Percentiles rank a stretch among this genome's conserved stretches.
Conservation (phyloP, 495 filamentous ascomycete genomes). For the Neurospora terricola region DNA sequence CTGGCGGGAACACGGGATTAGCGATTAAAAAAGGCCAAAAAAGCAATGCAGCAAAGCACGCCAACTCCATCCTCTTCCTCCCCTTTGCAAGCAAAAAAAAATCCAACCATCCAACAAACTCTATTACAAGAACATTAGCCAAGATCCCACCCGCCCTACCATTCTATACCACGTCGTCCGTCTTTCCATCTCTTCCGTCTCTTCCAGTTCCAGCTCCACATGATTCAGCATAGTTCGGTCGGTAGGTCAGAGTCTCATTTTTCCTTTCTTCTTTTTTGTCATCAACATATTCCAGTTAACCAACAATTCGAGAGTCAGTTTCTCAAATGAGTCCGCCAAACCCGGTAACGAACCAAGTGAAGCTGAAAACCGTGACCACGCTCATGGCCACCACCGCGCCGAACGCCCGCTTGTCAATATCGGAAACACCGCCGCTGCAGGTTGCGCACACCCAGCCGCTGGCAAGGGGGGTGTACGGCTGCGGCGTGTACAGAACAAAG, state of each 20-base stretch:
- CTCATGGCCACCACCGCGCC: slow-evolving; percentile 68
- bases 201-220: not conserved
- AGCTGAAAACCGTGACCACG: slow-evolving; percentile 64
- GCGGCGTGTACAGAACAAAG: slow-evolving; percentile 76
- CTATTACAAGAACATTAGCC: not conserved
- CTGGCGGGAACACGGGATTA: not conserved
- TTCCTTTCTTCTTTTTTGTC: not conserved
- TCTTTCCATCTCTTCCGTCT: not conserved
- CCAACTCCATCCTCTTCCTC: not conserved
- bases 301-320: not conserved
- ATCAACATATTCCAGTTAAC: not conserved
- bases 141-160: not conserved
- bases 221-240: not conserved
- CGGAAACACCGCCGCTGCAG: slow-evolving; percentile 60
- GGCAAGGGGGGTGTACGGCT: slow-evolving; percentile 51
- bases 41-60: not conserved
- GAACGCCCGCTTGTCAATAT: slow-evolving; percentile 55
- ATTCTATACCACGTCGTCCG: not conserved
- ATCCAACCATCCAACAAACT: not conserved
- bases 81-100: not conserved
- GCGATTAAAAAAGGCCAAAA: not conserved
- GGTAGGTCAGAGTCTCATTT: not conserved
- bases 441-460: slow-evolving; percentile 52
- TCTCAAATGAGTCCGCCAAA: slow-evolving; percentile 43
- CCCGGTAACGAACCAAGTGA: slow-evolving; percentile 79